Conservation (phyloP, 1,139 yeast genomes). For the Yamadazyma membranifaciens region DNA sequence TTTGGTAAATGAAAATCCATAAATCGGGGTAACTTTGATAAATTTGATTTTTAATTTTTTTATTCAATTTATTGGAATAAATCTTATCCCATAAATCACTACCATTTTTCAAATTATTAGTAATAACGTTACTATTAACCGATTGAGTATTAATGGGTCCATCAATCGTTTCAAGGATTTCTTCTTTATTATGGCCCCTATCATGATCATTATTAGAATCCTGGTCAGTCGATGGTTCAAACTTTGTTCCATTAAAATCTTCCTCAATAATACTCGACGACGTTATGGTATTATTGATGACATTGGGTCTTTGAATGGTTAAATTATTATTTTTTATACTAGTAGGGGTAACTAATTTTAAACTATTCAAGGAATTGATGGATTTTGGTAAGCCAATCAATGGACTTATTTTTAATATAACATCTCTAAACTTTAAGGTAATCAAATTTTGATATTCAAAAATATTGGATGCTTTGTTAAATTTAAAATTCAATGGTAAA, state of each 20-base stretch:
- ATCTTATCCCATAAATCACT: conserved; percentile 70
- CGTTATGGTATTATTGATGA: conserved; percentile 35
- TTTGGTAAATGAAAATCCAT: conserved; percentile 68
- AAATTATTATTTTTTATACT: conserved; percentile 31
- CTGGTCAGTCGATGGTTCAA: conserved; percentile 16
- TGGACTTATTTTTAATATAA: conserved; percentile 73
- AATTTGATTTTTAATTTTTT: conserved; percentile 67
- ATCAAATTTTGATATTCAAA: conserved; percentile 36
- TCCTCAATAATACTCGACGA: conserved; percentile 41
- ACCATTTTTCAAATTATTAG: conserved; percentile 47
- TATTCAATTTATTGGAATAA: conserved; percentile 68
- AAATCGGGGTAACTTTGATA: conserved; percentile 79
- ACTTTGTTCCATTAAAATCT: conserved; percentile 40
- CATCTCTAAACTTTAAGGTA: conserved; percentile 68
- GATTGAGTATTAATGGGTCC: conserved; percentile 40
- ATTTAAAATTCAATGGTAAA: conserved; percentile 40
- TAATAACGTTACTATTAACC: conserved; percentile 27
- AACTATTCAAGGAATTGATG: conserved; percentile 69
- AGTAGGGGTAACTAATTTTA: conserved; percentile 67
- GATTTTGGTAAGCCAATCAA: conserved; percentile 82
- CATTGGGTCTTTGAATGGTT: conserved; percentile 29
- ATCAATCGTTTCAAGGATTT: conserved; percentile 37
- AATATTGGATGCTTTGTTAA: conserved; percentile 29
- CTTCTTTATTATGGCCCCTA: conserved; percentile 5
- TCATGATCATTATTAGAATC: neutral